Base-by-base conservation (phyloP, 306 rosid genomes). In the Prunus davidiana region DNA sequence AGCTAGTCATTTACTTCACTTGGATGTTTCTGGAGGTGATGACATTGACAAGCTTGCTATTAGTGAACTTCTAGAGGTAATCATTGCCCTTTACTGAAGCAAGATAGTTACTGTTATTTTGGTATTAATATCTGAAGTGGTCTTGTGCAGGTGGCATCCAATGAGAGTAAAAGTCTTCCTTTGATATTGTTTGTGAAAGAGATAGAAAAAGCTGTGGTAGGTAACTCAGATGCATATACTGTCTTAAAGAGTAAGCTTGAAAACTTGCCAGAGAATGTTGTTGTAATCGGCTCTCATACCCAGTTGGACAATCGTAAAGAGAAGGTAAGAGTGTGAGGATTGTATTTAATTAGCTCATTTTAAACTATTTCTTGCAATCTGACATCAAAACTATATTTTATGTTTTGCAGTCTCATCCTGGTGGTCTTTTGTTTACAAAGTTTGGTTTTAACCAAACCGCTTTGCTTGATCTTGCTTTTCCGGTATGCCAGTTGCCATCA, bases 391-490 rank as follows among this genome's bases (percentile, higher is more conserved):
- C 16, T 76, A 47, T 41, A 46, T 68, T 34, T 51, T 28, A 32
- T 78, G 58, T 60, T 82, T 81, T 83, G 15, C 90, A 95, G 98
- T 80, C 89, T 65, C 97, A 89, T 69, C 87, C 93, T 34, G 95
- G 96, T 56, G 89, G 97, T 67, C 93, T 92, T 84, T 76, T 90
- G 81, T 95, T 95, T 72, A 94, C 97, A 0, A 94, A 94, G 80
- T 89, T 90, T 18, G 97, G 98, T 80, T 83, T 91, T 83, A 92
- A 84, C 82, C 97, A 92, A 83, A 88, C 98, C 6, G 93, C 98
- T n/a, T 84, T 92, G 30, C 93, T 95, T 79, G 98, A 95, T 89
- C 96, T 94, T 85, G 93, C 98, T 72, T 89, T 92, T 78, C 97
- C 96, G 92, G 98, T 92, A 95, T 71, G 79, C 67, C 56, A 78